Base-by-base conservation (phyloP, 2,329 filamentous ascomycete genomes). In the Exophiala dermatitidis region DNA sequence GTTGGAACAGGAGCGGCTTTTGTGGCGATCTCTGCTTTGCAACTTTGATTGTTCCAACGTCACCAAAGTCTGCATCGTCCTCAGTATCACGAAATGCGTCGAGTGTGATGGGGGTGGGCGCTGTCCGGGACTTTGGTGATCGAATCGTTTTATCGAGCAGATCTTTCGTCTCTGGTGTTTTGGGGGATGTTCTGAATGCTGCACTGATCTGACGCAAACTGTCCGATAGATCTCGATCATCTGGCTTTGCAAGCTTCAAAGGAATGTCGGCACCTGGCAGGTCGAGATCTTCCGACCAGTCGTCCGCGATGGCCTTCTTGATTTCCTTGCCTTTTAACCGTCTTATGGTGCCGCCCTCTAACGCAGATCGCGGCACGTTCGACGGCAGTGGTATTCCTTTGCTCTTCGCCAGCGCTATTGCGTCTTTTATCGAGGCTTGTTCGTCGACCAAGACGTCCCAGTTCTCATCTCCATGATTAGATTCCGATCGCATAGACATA, bases 321-420 rank as follows among this genome's bases (percentile, higher is more conserved):
- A 86, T 77, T 64, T 85, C 89, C 61, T 82, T 80, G 54, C 82
- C 83, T 46, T 90, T 90, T 33, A 97, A 77, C 62, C 90, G 80
- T 73, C 94, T 95, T 66, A 97, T 97, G 6, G 90, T 91, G 48
- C 93, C 93, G 49, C 91, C 91, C 68, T 93, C 81, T 40, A 98
- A 75, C 31, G 93, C 93, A 19, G 91, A 95, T 31, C 87, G 82
- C 1, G 91, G 90, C 32, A 97, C 83, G 66, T 90, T 90, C 48
- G 81, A 76, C 30, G 93, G 93, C 52, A 97, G 82, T 4, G 93
- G 91, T 60, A 98, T 95, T 62, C 93, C 93, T 29, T 90, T 90
- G 67, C 83, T 84, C 65, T 89, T 86, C 33, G 90, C 91, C 4
- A 89, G 87, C 28, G 87, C 82, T 64, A 98, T 91, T 56, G 93